Evolutionary conservation across 306 rosid genomes (phyloP).

Genomic region (Lablab purpureus): DNA sequence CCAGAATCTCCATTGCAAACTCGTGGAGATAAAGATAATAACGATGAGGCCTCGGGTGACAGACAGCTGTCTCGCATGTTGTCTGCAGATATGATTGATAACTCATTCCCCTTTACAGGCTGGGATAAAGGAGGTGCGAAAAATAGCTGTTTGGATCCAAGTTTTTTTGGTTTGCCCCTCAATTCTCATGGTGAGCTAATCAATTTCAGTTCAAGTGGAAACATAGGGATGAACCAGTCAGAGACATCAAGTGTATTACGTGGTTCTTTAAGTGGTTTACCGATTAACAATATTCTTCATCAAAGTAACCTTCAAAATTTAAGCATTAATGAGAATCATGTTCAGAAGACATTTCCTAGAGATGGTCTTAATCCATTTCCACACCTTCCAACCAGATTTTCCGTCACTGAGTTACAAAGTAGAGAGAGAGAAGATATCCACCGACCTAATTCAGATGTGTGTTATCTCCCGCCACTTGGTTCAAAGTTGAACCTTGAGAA

Average conservation of each 20-base stretch:
- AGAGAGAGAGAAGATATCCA: conserved; percentile 59
- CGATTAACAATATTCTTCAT: conserved; percentile 46
- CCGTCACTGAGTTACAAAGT: conserved; percentile 59
- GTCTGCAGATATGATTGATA: conserved; percentile 56
- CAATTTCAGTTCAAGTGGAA: conserved; percentile 70
- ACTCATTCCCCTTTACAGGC: conserved; percentile 50
- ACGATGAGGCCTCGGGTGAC: conserved; percentile 47
- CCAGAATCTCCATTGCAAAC: conserved; percentile 54
- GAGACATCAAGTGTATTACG: conserved; percentile 52
- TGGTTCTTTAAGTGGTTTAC: conserved; percentile 57
- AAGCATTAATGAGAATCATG: conserved; percentile 53
- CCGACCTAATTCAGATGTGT: conserved; percentile 53
- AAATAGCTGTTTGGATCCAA: conserved; percentile 56
- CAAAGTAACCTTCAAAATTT: conserved; percentile 56
- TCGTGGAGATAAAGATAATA: conserved; percentile 47
- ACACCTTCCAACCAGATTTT: conserved; percentile 68
- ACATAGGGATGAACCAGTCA: conserved; percentile 52
- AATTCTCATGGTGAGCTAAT: conserved; percentile 92
- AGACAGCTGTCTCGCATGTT: conserved; percentile 49
- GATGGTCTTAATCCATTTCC: conserved; percentile 61
- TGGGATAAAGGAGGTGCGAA: conserved; percentile 60
- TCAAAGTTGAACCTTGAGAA: conserved; percentile 55
- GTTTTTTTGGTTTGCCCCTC: conserved; percentile 82
- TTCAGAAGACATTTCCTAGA: conserved; percentile 58
- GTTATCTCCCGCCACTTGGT: conserved; percentile 50